Evolutionary conservation across 2,329 filamentous ascomycete species (phyloP), one percentile per base, ranked within the genome.

Genomic region (Fusarium mexicanum): DNA sequence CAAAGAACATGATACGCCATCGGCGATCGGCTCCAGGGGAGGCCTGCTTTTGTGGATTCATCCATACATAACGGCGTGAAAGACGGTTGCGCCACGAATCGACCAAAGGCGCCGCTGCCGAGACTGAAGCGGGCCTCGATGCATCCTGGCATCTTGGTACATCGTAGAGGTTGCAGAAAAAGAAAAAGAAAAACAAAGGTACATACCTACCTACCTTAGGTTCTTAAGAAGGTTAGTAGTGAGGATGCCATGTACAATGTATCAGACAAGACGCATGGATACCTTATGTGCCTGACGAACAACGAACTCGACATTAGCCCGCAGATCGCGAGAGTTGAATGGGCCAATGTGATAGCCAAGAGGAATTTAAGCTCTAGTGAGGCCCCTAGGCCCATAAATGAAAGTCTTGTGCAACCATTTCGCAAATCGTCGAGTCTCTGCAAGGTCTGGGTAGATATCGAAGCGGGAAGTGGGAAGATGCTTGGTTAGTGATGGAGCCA

Each of bases 71-170:
- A 72, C 61, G 68, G 72, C 53, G 64, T 46, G 26, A 59, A 59
- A 69, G 51, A 63, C 24, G 53, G 60, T 70, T 70, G 48, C 68
- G 72, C 72, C 72, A 74, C 68, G 40, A 41, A 64, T 69, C 64
- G 59, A 64, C 51, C 38, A 61, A 71, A 51, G 60, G 59, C 71
- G 71, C 71, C 71, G 37, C 74, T 74, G 68, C 71, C 71, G 71
- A 50, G 67, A 46, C 44, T 54, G 60, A 37, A 65, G 63, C 50
- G 41, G 54, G 60, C 43, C 60, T 74, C 54, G 53, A 62, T 58
- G 47, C 35, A 37, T 54, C 63, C 46, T 44, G 18, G 20, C 24
- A 26, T 41, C 33, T 40, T 29, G 14, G 41, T 37, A 58, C 16
- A 31, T n/a, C 31, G 22, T 43, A 35, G 40, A 73, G 57, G 55